A percentile compares a stretch with the other conserved stretches of the same genome.
phyloP scores from a whole-genome alignment of 352 stramenopile genomes.

The Globisporangium cederbergense region DNA sequence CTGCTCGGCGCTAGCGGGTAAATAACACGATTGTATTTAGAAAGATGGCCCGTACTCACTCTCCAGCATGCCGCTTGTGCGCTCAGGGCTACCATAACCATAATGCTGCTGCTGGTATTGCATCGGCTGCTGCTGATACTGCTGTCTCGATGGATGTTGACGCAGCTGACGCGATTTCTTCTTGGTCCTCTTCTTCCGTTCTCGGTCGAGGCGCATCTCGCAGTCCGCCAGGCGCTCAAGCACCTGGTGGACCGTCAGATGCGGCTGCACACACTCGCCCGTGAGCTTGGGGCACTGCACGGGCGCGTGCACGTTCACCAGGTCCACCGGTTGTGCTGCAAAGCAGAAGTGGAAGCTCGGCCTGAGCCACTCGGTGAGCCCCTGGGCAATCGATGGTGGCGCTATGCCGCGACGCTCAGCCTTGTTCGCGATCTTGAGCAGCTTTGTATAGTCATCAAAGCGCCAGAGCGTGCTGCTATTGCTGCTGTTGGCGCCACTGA shows the following conservation, averaged over 20 bases:
- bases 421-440: constrained; percentile 22
- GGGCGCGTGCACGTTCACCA: constrained; percentile 17
- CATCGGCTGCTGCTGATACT: background rate
- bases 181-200: constrained; percentile 19
- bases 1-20: background rate
- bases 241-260: constrained; percentile 50
- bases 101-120: background rate
- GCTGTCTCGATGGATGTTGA: background rate
- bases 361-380: constrained; percentile 10
- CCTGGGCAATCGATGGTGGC: background rate
- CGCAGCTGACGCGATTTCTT: background rate
- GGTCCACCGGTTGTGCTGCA: constrained; percentile 15
- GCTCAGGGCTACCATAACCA: background rate
- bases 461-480: constrained; percentile 22
- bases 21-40: background rate
- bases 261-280: constrained; percentile 34
- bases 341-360: constrained; percentile 43
- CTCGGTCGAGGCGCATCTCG: constrained; percentile 25
- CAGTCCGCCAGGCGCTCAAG: constrained; percentile 49
- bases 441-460: constrained; percentile 42
- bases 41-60: background rate
- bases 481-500: background rate
- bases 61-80: background rate
- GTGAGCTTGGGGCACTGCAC: constrained; percentile 35
- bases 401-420: background rate